These are phyloP conservation scores for Lachnellula cervina DNA, from an alignment of 2,329 filamentous ascomycete genomes.

Conservation along the genomic window DNA sequence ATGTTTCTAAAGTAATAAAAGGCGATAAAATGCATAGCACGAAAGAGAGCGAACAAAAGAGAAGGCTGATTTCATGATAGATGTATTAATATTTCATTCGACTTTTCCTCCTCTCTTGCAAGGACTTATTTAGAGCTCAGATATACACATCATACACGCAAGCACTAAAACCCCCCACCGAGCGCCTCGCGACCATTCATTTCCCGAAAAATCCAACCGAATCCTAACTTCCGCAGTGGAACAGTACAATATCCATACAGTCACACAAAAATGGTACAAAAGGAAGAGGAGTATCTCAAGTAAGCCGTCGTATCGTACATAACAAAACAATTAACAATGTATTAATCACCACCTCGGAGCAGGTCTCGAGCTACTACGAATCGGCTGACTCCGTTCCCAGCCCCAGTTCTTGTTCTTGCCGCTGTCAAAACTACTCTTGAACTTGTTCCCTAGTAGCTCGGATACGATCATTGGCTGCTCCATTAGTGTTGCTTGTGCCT, in stretches of 20 bases:
- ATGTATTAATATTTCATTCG: too few species aligned
- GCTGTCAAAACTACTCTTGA: conserved; percentile 13
- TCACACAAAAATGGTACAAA: conserved; percentile 1
- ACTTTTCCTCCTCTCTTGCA: too few species aligned
- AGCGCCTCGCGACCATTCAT: too few species aligned
- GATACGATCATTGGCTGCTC: conserved; percentile 22
- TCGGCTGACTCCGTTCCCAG: conserved; percentile 17
- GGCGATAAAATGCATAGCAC: too few species aligned
- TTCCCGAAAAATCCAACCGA: too few species aligned
- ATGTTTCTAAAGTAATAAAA: too few species aligned
- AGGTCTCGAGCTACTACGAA: conserved; percentile 8
- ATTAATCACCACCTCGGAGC: conserved; percentile 15
- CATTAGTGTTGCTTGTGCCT: conserved; percentile 21
- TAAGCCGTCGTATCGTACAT: neutral
- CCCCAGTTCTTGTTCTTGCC: conserved; percentile 19
- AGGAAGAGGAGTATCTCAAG: neutral
- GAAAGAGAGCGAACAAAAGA: too few species aligned
- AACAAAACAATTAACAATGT: neutral
- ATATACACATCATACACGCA: too few species aligned
- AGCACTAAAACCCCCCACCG: too few species aligned
- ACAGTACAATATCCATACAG: neutral
- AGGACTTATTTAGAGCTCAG: too few species aligned
- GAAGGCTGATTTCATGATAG: too few species aligned
- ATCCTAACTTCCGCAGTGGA: too few species aligned
- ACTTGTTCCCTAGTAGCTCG: conserved; percentile 18